Conservation (phyloP, 352 stramenopile genomes). For the Pythium rhizo-oryzae region DNA sequence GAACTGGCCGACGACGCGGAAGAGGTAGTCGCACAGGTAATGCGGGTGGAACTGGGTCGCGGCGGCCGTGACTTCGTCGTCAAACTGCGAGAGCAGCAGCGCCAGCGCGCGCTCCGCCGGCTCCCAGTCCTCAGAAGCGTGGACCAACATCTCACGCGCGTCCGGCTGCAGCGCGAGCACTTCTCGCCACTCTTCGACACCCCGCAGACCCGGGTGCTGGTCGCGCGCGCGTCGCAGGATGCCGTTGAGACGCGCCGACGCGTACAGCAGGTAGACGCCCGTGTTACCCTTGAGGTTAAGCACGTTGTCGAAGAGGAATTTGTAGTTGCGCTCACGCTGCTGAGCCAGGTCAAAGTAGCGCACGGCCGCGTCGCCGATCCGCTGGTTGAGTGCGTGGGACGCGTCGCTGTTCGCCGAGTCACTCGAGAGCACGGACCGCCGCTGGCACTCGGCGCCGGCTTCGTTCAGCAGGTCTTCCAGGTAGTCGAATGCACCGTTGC, state of each 20-base stretch:
- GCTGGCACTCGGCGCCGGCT: slow-evolving; percentile 59
- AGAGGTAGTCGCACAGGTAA: slow-evolving; percentile 84
- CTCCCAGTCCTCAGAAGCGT: slow-evolving; percentile 61
- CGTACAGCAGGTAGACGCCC: slow-evolving; percentile 85
- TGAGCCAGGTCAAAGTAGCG: slow-evolving; percentile 87
- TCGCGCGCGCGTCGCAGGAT: slow-evolving; percentile 66
- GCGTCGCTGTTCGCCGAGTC: slow-evolving; percentile 14
- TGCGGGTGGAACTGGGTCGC: slow-evolving; percentile 71
- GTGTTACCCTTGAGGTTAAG: slow-evolving; percentile 85
- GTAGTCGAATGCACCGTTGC: slow-evolving; percentile 81
- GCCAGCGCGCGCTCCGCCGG: slow-evolving; percentile 66
- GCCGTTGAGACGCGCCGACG: slow-evolving; percentile 67
- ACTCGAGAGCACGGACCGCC: slow-evolving; percentile 47
- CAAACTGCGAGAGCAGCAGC: slow-evolving; percentile 77
- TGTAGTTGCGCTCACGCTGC: slow-evolving; percentile 85
- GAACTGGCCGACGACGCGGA: slow-evolving; percentile 76
- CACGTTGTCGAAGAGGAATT: slow-evolving; percentile 83
- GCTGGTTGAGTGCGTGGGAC: slow-evolving; percentile 39
- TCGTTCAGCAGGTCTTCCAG: slow-evolving; percentile 75
- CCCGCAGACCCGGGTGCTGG: slow-evolving; percentile 23
- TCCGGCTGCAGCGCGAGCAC: slow-evolving; percentile 33
- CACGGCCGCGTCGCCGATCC: slow-evolving; percentile 75
- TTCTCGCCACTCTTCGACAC: slow-evolving; percentile 34
- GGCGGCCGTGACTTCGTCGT: slow-evolving; percentile 66
- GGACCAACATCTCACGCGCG: slow-evolving; percentile 39